Evolutionary conservation across 768 basidiomycete genomes (phyloP), one percentile per base, ranked within the genome.

Genomic region (Hydnum rufescens): DNA sequence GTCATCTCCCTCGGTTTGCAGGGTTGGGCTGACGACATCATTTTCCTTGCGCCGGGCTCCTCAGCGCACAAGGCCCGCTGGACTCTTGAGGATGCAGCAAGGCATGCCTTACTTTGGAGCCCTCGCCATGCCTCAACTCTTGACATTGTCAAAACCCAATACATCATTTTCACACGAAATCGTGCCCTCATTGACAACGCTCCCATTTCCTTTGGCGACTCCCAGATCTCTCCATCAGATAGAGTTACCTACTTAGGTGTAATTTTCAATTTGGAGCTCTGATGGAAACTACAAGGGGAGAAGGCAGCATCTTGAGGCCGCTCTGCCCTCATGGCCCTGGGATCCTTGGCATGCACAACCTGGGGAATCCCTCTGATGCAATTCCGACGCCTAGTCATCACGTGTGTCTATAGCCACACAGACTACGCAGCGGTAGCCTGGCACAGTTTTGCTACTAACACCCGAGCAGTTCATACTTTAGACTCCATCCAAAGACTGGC

Each of bases 1-100:
- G n/a, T n/a, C n/a, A 4, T 29, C 1, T 25, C 26, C n/a, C 18
- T 19, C n/a, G 32, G 42, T 19, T 30, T 22, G 16, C 39, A n/a
- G 5, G 55, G 55, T 18, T 57, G 22, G 19, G 49, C 42, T 13
- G 55, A 57, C 36, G 55, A 57, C 54, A 39, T 36, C 28, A 47
- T 43, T 18, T 32, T 19, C 49, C n/a, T 51, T 1, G 55, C 48
- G 8, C 31, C 8, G n/a, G 34, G 25, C 2, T 30, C 0, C 8
- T 46, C 54, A 1, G 19, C 26, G 26, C 23, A 25, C 22, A 34
- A 34, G 26, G 48, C 19, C 19, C 8, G 31, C 18, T 23, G 5
- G 28, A 31, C 16, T 25, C 29, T 55, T 25, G 22, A 22, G n/a
- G n/a, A 6, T n/a, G 4, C 5, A 0, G 6, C 26, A 19, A 42